Evolutionary conservation across 2,329 filamentous ascomycete genomes (phyloP).

Genomic region (Sclerotinia nivalis): DNA sequence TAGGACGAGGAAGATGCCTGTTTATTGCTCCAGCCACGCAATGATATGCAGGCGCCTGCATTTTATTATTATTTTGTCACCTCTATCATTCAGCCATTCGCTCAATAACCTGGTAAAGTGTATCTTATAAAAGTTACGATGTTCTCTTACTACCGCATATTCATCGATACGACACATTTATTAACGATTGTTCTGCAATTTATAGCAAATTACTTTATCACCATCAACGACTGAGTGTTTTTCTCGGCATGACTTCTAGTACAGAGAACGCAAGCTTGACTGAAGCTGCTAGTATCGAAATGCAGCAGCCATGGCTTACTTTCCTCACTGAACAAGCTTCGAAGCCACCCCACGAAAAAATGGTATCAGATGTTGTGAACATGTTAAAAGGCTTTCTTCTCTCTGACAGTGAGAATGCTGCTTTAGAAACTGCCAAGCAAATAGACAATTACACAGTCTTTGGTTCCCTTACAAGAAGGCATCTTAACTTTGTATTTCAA

Average conservation of each 20-base stretch:
- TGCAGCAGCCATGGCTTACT: neutral
- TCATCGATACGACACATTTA: neutral
- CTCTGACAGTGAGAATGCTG: neutral
- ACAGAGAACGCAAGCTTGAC: too few species aligned
- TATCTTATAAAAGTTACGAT: neutral
- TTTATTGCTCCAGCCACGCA: neutral
- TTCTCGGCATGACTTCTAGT: neutral
- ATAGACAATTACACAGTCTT: neutral
- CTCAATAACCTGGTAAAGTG: neutral
- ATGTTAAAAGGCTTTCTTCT: neutral
- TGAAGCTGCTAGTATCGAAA: neutral
- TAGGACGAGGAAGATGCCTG: neutral
- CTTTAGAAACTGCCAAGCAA: neutral
- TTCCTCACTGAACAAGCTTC: constrained; percentile 1
- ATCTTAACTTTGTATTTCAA: neutral
- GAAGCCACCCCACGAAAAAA: neutral
- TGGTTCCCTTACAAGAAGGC: neutral
- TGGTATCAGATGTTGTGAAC: neutral
- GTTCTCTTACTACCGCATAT: too few species aligned
- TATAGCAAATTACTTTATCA: neutral
- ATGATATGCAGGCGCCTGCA: neutral
- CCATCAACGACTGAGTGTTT: neutral
- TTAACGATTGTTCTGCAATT: neutral
- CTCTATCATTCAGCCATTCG: neutral
- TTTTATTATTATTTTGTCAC: too few species aligned